Conservation (phyloP, 495 filamentous ascomycete species). For the Pyrenula massariospora region DNA sequence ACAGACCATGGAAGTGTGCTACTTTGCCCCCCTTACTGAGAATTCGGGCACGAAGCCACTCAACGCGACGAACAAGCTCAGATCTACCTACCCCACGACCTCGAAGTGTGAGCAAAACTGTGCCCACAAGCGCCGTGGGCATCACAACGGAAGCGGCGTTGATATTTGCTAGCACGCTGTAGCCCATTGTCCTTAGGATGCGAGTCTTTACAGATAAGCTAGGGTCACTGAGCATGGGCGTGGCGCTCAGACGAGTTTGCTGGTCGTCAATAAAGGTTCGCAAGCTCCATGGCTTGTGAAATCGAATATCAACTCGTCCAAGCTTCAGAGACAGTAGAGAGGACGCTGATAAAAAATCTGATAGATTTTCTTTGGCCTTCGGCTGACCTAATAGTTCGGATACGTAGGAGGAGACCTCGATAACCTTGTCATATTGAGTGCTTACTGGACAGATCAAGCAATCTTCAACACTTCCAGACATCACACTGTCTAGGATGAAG, state of each 20-base stretch:
- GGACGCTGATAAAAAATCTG: constrained; percentile 76
- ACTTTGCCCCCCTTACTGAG: constrained; percentile 76
- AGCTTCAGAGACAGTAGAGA: constrained; percentile 80
- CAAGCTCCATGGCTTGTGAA: constrained; percentile 91
- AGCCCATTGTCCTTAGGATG: constrained; percentile 76
- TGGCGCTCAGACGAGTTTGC: constrained; percentile 30
- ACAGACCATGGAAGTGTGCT: constrained; percentile 77
- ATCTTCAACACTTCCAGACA: constrained; percentile 82
- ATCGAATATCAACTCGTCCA: constrained; percentile 87
- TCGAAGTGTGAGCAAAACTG: constrained; percentile 80
- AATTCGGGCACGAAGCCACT: constrained; percentile 84
- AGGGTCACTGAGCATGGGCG: constrained; percentile 21
- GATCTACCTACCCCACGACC: constrained; percentile 82
- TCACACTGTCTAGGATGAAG: constrained; percentile 80
- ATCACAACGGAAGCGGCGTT: constrained; percentile 94
- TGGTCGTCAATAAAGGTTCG: constrained; percentile 69
- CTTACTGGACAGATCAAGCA: constrained; percentile 88
- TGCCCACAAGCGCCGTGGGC: constrained; percentile 92
- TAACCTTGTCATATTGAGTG: constrained; percentile 97
- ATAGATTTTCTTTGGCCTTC: constrained; percentile 86
- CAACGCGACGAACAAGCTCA: constrained; percentile 74
- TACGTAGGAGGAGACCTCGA: constrained; percentile 95
- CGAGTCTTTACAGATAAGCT: constrained; percentile 39
- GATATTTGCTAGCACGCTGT: constrained; percentile 84
- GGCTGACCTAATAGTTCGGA: constrained; percentile 86